Percentiles rank a stretch among this genome's conserved stretches.
Evolutionary conservation across 805 yeast species (phyloP).

Genomic region (Barnettozyma botsteinii): DNA sequence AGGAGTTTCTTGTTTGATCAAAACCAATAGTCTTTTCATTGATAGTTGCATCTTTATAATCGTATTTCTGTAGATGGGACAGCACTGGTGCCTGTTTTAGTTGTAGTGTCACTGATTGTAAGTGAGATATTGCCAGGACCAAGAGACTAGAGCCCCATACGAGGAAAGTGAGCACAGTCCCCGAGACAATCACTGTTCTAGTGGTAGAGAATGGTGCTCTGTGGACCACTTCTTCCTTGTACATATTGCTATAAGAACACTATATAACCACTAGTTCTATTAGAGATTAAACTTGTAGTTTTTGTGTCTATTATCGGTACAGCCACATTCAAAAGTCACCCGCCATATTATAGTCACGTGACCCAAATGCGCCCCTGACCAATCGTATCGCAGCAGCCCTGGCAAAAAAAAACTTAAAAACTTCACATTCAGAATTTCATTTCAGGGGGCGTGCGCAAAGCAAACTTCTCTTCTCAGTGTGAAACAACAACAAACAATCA

Average conservation of each 20-base stretch:
- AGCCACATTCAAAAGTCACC: too few species aligned
- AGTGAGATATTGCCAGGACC: conserved; percentile 8
- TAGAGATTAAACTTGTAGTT: too few species aligned
- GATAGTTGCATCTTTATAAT: not conserved
- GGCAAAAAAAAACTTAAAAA: too few species aligned
- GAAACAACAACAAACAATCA: not conserved
- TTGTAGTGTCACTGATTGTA: conserved; percentile 7
- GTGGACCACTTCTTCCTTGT: not conserved
- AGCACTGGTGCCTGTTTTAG: conserved; percentile 7
- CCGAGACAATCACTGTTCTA: conserved; percentile 11
- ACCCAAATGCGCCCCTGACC: not conserved
- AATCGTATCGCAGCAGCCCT: too few species aligned
- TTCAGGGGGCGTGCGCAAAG: not conserved
- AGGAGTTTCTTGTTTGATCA: conserved; percentile 45
- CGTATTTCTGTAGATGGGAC: conserved; percentile 2
- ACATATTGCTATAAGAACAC: too few species aligned
- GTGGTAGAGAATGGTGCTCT: too few species aligned
- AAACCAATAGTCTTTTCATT: too few species aligned
- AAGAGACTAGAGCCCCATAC: conserved; percentile 14
- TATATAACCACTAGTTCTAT: too few species aligned
- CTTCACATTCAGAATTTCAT: not conserved
- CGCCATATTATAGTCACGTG: too few species aligned
- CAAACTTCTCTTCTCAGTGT: not conserved
- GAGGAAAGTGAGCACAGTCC: conserved; percentile 4
- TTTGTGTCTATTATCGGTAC: too few species aligned